Base-by-base conservation (phyloP, 2,329 filamentous ascomycete genomes). In the Trichoderma sp. region DNA sequence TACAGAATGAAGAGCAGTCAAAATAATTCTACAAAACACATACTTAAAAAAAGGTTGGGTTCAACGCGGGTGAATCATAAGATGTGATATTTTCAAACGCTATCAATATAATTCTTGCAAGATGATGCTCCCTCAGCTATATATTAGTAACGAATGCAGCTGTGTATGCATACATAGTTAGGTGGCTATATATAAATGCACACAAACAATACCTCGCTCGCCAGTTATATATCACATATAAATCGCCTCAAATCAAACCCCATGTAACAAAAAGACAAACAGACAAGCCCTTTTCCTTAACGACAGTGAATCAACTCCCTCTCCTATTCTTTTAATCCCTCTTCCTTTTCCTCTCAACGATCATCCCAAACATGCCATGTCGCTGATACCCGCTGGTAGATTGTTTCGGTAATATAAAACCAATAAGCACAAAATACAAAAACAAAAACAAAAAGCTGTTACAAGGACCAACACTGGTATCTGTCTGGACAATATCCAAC, bases 321-420 rank as follows among this genome's bases (percentile, higher is more conserved):
- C 11, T 8, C 18, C 39, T 18, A 8, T n/a, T 43, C 3, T 16
- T 43, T 54, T 24, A 7, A 34, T 39, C 16, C 24, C 26, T 46
- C 16, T 7, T 46, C 6, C 46, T 39, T 13, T 24, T 54, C 39
- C 28, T 18, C 59, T 66, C 26, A 5, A n/a, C 21, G 18, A 39
- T 66, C 24, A 10, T 34, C 54, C 28, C 51, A 43, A 3, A 18
- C 59, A 64, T 26, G 63, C 63, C 55, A 66, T 66, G 63, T 39
- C 11, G 52, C 28, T 66, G 63, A 34, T 37, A 24, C 32, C 2
- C n/a, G n/a, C n/a, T 66, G 52, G 32, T 34, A 21, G 32, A 65
- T 66, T 18, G 26, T 14, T 16, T 32, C 37, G 34, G 26, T n/a
- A 28, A n/a, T 28, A 39, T 2, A 14, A 60, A 6, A 30, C 26